Evolutionary conservation across 2,329 filamentous ascomycete species (phyloP).

Genomic region (Penicillium sp.): DNA sequence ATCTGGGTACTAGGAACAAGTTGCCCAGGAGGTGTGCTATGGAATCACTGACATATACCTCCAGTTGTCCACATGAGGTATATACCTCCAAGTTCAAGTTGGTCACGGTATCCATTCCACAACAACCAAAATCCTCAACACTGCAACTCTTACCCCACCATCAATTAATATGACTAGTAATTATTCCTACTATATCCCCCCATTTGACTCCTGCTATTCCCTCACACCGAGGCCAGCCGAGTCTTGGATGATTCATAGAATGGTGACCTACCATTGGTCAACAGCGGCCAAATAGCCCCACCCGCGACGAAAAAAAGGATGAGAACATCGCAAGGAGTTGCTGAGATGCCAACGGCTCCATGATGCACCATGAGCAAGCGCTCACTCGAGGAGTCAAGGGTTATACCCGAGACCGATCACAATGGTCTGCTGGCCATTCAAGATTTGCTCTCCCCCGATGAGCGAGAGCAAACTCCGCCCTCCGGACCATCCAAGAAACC

Average conservation of each 20-base stretch:
- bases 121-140: too few species aligned
- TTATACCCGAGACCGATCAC: conserved; percentile 28
- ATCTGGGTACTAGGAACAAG: too few species aligned
- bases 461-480: conserved; percentile 27
- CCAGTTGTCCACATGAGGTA: too few species aligned
- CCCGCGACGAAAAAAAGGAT: conserved; percentile 12
- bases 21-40: too few species aligned
- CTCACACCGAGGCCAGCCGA: not conserved
- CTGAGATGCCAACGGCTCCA: conserved; percentile 13
- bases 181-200: too few species aligned
- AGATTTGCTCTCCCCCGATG: conserved; percentile 42
- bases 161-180: too few species aligned
- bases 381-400: conserved; percentile 37
- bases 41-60: too few species aligned
- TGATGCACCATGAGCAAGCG: conserved; percentile 45
- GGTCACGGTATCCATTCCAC: too few species aligned
- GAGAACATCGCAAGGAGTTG: conserved; percentile 3
- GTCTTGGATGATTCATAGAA: conserved; percentile 17
- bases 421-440: conserved; percentile 36
- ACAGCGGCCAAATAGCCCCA: not conserved
- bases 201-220: too few species aligned
- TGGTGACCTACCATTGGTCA: conserved; percentile 14
- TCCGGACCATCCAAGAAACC: conserved; percentile 36
- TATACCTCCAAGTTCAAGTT: too few species aligned
- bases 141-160: too few species aligned